phyloP scores from a whole-genome alignment of 1,139 yeast genomes.

The Geotrichum armillariae region DNA sequence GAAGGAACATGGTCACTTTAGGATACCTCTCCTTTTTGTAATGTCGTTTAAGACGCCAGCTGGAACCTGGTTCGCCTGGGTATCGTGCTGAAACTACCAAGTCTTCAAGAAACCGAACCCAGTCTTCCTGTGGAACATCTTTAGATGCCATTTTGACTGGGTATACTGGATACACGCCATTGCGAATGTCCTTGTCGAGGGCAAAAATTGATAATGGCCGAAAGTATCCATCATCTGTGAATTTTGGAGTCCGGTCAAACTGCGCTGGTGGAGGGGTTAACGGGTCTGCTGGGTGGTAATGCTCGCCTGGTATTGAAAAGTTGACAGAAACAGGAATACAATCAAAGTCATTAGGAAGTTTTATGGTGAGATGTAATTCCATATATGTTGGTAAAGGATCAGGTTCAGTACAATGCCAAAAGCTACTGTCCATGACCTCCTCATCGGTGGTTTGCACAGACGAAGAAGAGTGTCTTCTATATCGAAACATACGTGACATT shows the following conservation, averaged over 20 bases:
- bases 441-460: background rate
- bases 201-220: background rate
- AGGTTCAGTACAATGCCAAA: background rate
- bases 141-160: background rate
- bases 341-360: background rate
- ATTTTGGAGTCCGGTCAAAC: background rate
- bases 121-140: constrained; percentile 2
- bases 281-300: constrained; percentile 6
- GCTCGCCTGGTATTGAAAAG: constrained; percentile 5
- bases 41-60: background rate
- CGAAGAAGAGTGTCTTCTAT: background rate
- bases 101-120: constrained; percentile 9
- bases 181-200: background rate
- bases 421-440: background rate
- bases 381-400: background rate
- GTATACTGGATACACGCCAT: constrained; percentile 2
- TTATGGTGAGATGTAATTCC: background rate
- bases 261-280: background rate
- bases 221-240: background rate
- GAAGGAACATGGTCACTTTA: background rate
- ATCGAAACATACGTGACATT: no score
- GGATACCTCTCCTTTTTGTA: constrained; percentile 5
- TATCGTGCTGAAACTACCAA: constrained; percentile 5
- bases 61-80: constrained; percentile 1
- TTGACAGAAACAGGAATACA: constrained; percentile 1